Evolutionary conservation across 257 asterid species (phyloP), one percentile per base, ranked within the genome.

Genomic region (Nicotiana sylvestris): DNA sequence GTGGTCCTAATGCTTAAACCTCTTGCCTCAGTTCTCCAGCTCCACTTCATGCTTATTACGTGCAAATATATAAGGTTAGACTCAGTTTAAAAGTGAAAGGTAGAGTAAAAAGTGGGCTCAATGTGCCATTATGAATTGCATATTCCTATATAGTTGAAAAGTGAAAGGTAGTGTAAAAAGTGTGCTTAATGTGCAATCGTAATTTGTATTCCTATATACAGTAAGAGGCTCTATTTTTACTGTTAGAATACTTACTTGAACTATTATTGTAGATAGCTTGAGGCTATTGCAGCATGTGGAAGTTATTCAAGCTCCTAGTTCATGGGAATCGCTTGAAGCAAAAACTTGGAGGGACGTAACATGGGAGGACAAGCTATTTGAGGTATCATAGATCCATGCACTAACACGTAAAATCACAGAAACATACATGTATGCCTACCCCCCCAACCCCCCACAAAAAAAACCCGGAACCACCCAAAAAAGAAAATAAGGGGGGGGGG

Each of bases 201-300:
- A 74, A 72, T 43, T 43, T 46, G 60, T 51, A 35, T 74, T 74
- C 62, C 80, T 74, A 49, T 27, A 25, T 27, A 74, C 43, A 25
- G 64, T 74, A 27, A 58, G 80, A 74, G 27, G 64, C 27, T 12
- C 16, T 49, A 8, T 51, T 13, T 51, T 62, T 83, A 56, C 65
- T 1, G 37, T 29, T 78, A 7, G 33, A 27, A 51, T 81, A 60
- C 77, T 76, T 70, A 72, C 21, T 83, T 70, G 16, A 85, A 39
- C 39, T 74, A 72, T 39, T 81, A 13, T 76, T 39, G 77, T 92
- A 94, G 98, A 85, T 87, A 89, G 97, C 86, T 94, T 94, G 84
- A 90, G 99, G 89, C 85, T 94, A 15, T 1, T 96, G 70, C 97
- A 94, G 85, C 98, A 93, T 77, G 98, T 90, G 86, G 97, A 94